phyloP scores from a whole-genome alignment of 176 grass and related monocot genomes.

The Pharus latifolius region DNA sequence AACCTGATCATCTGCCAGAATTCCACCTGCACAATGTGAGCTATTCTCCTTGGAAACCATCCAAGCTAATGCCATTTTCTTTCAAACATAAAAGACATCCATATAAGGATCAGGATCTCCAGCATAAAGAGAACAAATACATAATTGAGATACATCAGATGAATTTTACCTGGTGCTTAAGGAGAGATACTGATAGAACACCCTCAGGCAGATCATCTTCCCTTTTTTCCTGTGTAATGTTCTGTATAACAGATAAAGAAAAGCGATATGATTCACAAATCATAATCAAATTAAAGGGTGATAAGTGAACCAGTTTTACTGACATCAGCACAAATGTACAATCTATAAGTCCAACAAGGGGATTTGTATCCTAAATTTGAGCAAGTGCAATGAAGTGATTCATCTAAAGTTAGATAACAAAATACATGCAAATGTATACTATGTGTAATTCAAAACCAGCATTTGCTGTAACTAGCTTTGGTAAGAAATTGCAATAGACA shows the following conservation, averaged over 20 bases:
- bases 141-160: not conserved
- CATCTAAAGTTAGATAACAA: not conserved
- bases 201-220: constrained; percentile 90
- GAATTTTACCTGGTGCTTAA: constrained; percentile 77
- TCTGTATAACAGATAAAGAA: constrained; percentile 38
- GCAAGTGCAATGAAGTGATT: not conserved
- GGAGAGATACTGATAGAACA: constrained; percentile 72
- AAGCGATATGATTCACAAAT: constrained; percentile 13
- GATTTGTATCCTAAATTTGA: not conserved
- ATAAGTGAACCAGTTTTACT: constrained; percentile 4
- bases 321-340: constrained; percentile 4
- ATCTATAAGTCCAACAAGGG: not conserved
- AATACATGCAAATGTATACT: not conserved
- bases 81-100: constrained; percentile 24
- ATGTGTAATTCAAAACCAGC: not conserved
- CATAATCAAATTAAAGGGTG: not conserved
- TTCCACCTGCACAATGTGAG: constrained; percentile 83
- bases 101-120: not conserved
- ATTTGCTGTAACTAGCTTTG: not conserved
- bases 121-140: constrained; percentile 10
- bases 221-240: constrained; percentile 58
- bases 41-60: constrained; percentile 97
- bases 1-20: constrained; percentile 99
- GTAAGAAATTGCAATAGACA: not conserved
- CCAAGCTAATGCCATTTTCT: constrained; percentile 99